Evolutionary conservation across 768 basidiomycete species (phyloP).

Genomic region (Phanerodontia chrysosporium): DNA sequence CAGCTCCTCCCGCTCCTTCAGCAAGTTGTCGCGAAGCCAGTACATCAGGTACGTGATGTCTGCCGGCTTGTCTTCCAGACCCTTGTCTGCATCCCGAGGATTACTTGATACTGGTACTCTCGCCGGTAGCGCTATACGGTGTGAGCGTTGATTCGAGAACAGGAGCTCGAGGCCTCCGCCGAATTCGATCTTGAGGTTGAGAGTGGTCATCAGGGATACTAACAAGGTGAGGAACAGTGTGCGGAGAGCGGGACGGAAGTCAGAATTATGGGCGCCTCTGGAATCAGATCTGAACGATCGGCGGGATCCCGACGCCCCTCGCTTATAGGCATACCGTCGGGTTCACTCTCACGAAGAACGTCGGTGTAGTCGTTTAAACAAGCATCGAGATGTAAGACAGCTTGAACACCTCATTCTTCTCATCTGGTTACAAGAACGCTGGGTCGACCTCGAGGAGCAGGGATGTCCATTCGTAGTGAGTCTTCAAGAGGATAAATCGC

Average conservation of each 20-base stretch:
- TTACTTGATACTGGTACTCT: conserved; percentile 28
- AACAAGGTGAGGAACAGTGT: neutral
- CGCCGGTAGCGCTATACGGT: conserved; percentile 52
- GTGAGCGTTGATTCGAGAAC: conserved; percentile 65
- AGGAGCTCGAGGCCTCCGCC: conserved; percentile 84
- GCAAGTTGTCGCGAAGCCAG: conserved; percentile 69
- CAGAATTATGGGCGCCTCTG: neutral
- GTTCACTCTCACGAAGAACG: no score
- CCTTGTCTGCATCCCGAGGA: conserved; percentile 16
- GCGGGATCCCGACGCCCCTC: neutral
- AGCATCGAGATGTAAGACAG: no score
- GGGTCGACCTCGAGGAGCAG: no score
- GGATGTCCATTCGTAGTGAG: no score
- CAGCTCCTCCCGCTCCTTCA: conserved; percentile 83
- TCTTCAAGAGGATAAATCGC: no score
- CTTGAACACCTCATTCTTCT: no score
- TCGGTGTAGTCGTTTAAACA: no score
- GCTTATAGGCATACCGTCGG: no score
- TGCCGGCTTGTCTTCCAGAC: conserved; percentile 27
- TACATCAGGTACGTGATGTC: conserved; percentile 77
- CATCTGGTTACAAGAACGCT: no score
- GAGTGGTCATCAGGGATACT: conserved; percentile 16
- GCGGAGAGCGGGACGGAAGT: neutral
- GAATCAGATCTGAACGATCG: neutral
- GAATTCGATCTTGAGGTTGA: conserved; percentile 64